A percentile compares a stretch with the other conserved stretches of the same genome.
phyloP scores from a whole-genome alignment of 2,329 filamentous ascomycete genomes.

The Diaporthe sp. region DNA sequence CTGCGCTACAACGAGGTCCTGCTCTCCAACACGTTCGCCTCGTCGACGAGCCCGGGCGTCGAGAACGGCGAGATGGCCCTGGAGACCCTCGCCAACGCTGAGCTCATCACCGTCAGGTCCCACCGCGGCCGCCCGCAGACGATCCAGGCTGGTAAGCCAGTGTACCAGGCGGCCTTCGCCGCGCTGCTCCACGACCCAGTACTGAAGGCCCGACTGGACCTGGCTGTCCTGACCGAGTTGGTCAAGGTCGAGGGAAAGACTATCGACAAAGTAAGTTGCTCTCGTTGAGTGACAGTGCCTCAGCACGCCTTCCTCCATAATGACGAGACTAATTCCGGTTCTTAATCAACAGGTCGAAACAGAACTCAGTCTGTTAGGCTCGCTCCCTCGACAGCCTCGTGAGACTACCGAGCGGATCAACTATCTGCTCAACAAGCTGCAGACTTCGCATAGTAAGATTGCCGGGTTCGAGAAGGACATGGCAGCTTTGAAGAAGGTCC shows the following conservation, averaged over 20 bases:
- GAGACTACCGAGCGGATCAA: conserved; percentile 76
- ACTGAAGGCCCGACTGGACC: conserved; percentile 79
- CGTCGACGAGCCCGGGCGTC: conserved; percentile 61
- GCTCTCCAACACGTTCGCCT: conserved; percentile 80
- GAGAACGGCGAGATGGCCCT: conserved; percentile 80
- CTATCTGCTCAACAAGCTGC: conserved; percentile 82
- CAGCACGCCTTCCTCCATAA: neutral
- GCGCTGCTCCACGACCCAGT: conserved; percentile 79
- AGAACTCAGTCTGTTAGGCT: conserved; percentile 80
- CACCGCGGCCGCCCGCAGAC: conserved; percentile 82
- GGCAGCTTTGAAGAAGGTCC: conserved; percentile 77
- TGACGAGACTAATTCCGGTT: neutral
- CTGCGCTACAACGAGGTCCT: conserved; percentile 90
- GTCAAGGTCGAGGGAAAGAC: conserved; percentile 79
- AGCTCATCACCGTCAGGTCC: conserved; percentile 84
- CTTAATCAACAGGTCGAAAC: conserved; percentile 69
- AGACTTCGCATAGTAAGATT: conserved; percentile 81
- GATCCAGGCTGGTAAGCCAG: conserved; percentile 86
- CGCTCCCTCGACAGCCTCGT: conserved; percentile 77
- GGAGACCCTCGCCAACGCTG: conserved; percentile 84
- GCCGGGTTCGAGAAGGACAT: conserved; percentile 81
- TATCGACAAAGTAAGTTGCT: conserved; percentile 71
- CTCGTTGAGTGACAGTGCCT: too few species aligned
- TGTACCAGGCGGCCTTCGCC: conserved; percentile 88
- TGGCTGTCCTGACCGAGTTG: conserved; percentile 78